phyloP scores from a whole-genome alignment of 306 rosid species.

The Cucurbita argyrosperma region DNA sequence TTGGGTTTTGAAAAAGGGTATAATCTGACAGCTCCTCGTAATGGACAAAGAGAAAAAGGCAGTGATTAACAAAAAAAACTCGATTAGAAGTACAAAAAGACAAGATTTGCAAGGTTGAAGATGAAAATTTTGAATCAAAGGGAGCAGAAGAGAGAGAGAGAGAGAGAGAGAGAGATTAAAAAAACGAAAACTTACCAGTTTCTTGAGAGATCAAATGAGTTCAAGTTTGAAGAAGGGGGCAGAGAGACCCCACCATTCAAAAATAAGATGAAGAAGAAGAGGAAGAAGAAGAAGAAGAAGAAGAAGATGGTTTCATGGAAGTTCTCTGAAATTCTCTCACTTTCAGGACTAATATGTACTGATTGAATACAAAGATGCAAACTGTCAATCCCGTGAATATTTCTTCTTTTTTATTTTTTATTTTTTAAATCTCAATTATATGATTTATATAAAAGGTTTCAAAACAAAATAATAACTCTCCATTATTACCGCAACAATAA shows the following conservation, averaged over 20 bases:
- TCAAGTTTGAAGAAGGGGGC: not conserved
- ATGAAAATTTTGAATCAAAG: not conserved
- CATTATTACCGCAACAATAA: too few species aligned
- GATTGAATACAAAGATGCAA: not conserved
- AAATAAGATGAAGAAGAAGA: not conserved
- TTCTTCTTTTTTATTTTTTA: not conserved
- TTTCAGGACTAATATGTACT: not conserved
- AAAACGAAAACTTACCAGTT: not conserved
- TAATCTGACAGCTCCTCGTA: constrained; percentile 9
- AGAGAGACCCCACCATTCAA: not conserved
- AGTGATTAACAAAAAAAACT: not conserved
- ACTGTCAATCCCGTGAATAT: not conserved
- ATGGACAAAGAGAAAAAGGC: not conserved
- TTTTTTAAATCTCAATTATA: not conserved
- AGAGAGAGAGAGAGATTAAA: not conserved
- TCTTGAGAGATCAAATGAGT: not conserved
- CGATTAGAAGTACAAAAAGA: not conserved
- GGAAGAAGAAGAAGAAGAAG: too few species aligned
- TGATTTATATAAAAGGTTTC: too few species aligned
- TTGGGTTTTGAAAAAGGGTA: not conserved
- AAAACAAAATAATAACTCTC: not conserved
- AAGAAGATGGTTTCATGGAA: not conserved
- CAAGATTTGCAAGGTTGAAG: not conserved
- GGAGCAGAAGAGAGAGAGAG: not conserved
- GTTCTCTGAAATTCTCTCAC: not conserved